Evolutionary conservation across 78 protist genomes (phyloP), one percentile per base, ranked within the genome.

Genomic region (Isochrysis galbana): DNA sequence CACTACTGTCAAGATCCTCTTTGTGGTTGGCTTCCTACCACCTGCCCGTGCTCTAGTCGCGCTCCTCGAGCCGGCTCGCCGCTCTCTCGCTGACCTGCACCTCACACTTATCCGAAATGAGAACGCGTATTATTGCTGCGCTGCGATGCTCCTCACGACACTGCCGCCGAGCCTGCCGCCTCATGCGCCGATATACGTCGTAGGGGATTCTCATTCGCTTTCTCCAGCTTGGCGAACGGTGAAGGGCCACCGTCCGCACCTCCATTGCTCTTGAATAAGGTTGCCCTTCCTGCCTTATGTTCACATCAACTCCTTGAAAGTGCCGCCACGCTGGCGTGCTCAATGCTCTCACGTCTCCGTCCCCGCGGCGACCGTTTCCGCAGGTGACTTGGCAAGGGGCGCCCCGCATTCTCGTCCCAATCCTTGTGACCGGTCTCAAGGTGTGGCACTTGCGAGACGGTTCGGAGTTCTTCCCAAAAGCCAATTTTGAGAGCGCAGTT

Each of bases 351-450:
- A n/a, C n/a, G n/a, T n/a, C n/a, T n/a, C n/a, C n/a, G n/a, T n/a
- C n/a, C n/a, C n/a, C n/a, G n/a, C n/a, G n/a, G n/a, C n/a, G n/a
- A n/a, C n/a, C n/a, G n/a, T n/a, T n/a, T n/a, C n/a, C n/a, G n/a
- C n/a, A n/a, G n/a, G n/a, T 77, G 47, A 41, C 10, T 32, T 91
- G 39, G 42, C 45, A 1, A 95, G 97, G 44, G 39, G 47, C 11
- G 54, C 21, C 47, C 69, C 88, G 90, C 42, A 41, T 96, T 17
- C 88, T 97, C 89, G 69, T 26, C 44, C 97, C 97, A 48, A 45
- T 47, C 19, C 93, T 97, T 25, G 97, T 97, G 45, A 97, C 98
- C 7, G 98, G 98, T 34, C 74, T 96, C 54, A 97, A 97, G 92
- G 78, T 77, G 88, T 97, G 98, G 98, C 88, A 80, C 88, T 34